Evolutionary conservation across 2,329 filamentous ascomycete genomes (phyloP), one percentile per base, ranked within the genome.

Genomic region (Cercospora sp.): DNA sequence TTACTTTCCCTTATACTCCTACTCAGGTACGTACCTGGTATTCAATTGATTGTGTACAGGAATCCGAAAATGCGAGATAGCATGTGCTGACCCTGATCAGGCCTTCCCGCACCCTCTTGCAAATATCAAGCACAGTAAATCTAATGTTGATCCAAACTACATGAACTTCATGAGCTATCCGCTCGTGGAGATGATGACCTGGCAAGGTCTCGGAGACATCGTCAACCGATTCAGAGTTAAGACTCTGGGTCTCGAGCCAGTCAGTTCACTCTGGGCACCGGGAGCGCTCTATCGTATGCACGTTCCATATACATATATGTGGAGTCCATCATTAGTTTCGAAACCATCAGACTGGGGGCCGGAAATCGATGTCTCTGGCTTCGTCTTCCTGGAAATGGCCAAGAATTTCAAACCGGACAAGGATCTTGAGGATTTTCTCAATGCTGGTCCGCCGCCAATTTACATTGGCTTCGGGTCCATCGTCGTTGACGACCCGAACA

Each of bases 81-180:
- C 45, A 4, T 23, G 18, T 23, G n/a, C 59, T 61, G 16, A 61
- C 36, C 6, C 13, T 9, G 20, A 61, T 7, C 85, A 89, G 65
- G 85, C 87, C 0, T 94, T 94, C 71, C 90, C 91, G 0, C 91
- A 94, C 76, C 91, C 92, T 0, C 78, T 94, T 60, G 91, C 91
- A 9, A 92, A 88, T 75, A 90, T 94, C 78, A 91, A 90, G 75
- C 70, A 74, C 3, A 67, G 71, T 13, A 86, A 85, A 68, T 88
- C 86, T 16, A 92, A 92, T 71, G 86, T 92, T 8, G 90, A 93
- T 73, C 84, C 86, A 1, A 88, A 87, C 20, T 91, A 92, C 75
- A 88, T 89, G 12, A 95, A 94, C 78, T 93, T 92, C 75, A 92
- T 94, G 77, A 90, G 88, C 1, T 95, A 94, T 75, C 89, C 90